phyloP scores from a whole-genome alignment of 768 basidiomycete species.

The Punctularia strigosozonata region DNA sequence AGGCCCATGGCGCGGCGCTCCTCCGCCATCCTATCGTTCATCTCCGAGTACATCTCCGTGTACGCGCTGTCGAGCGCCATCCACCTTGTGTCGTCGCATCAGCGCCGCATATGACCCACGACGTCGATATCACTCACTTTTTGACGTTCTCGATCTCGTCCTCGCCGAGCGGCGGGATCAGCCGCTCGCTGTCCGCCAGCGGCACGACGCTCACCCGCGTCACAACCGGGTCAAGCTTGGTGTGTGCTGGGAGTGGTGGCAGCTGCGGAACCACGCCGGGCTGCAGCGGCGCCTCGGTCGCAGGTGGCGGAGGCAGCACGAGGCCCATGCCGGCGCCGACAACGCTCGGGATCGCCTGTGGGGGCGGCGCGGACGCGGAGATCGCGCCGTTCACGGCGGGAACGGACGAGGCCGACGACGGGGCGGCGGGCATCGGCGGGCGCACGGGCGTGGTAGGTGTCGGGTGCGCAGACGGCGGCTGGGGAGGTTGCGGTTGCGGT shows the following conservation, averaged over 20 bases:
- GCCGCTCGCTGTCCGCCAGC: constrained; percentile 33
- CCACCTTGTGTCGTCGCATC: too few relatives aligned
- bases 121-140: too few relatives aligned
- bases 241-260: constrained; percentile 31
- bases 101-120: too few relatives aligned
- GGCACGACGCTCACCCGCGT: constrained; percentile 56
- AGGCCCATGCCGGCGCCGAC: too few relatives aligned
- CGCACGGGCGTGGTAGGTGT: background rate
- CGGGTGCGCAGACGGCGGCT: background rate
- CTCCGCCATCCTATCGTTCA: constrained; percentile 38
- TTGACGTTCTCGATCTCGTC: constrained; percentile 42
- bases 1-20: constrained; percentile 33
- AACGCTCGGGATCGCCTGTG: too few relatives aligned
- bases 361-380: too few relatives aligned
- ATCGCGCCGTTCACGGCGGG: too few relatives aligned
- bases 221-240: constrained; percentile 39
- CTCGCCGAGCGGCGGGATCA: constrained; percentile 41
- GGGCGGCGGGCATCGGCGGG: background rate
- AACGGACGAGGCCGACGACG: too few relatives aligned
- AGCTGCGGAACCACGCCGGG: constrained; percentile 17
- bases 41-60: constrained; percentile 32
- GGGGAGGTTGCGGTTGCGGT: background rate
- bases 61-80: constrained; percentile 52
- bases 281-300: constrained; percentile 13
- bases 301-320: too few relatives aligned